Conservation (phyloP, 345 rosid species). For the Citrus australasica region DNA sequence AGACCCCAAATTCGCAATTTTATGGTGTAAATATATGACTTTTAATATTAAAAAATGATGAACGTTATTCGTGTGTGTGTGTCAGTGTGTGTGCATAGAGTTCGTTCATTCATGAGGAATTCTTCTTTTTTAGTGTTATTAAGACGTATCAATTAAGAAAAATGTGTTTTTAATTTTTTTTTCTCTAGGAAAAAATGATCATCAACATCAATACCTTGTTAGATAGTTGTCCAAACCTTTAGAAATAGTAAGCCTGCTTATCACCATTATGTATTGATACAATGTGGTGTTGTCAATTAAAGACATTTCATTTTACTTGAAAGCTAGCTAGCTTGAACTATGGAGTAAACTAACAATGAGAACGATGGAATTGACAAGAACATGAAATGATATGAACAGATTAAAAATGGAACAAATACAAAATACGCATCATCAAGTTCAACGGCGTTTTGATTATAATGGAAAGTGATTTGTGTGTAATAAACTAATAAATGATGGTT, state of each 20-base stretch:
- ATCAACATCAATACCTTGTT: too few relatives aligned
- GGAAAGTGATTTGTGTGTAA: conserved; percentile 10
- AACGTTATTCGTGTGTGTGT: too few relatives aligned
- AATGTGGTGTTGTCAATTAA: not conserved
- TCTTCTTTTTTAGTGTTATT: too few relatives aligned
- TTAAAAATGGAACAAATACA: conserved; percentile 4
- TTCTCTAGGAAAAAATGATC: too few relatives aligned
- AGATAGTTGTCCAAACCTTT: not conserved
- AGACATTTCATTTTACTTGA: not conserved
- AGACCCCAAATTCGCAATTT: too few relatives aligned
- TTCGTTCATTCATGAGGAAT: too few relatives aligned
- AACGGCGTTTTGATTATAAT: not conserved
- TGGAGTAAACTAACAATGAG: conserved; percentile 6
- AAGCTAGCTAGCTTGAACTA: not conserved
- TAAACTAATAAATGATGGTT: not conserved
- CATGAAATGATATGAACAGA: conserved; percentile 9
- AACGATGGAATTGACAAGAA: conserved; percentile 22
- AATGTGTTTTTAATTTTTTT: too few relatives aligned
- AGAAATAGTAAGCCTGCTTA: not conserved
- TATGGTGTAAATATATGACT: too few relatives aligned
- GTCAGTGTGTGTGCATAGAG: too few relatives aligned
- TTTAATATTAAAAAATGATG: too few relatives aligned
- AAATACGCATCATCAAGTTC: conserved; percentile 6
- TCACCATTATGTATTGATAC: not conserved
- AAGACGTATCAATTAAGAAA: too few relatives aligned